These are phyloP conservation scores for Magnolia sinica DNA, from an alignment of 164 flowering plant genomes.

Conservation along the genomic window DNA sequence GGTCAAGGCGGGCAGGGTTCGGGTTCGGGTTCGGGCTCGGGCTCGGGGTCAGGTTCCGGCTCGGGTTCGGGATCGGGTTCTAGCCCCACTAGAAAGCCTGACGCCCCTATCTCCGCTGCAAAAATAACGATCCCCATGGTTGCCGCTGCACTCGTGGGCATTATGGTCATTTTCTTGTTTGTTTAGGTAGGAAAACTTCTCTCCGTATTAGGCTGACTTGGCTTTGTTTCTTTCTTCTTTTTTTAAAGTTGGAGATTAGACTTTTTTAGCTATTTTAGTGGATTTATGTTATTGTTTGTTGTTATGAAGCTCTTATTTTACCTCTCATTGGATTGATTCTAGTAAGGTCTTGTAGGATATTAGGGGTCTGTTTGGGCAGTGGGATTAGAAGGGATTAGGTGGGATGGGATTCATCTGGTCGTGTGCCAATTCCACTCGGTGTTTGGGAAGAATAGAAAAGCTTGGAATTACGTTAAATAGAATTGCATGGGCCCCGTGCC, in stretches of 20 bases:
- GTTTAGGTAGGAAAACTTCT: conserved; percentile 1
- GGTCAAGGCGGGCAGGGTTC: conserved; percentile 12
- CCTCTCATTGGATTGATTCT: too few species aligned
- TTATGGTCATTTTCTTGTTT: conserved; percentile 25
- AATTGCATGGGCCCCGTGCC: too few species aligned
- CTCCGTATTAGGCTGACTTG: not conserved
- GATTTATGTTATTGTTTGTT: not conserved
- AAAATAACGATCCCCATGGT: conserved; percentile 22
- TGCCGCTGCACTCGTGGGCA: conserved; percentile 24
- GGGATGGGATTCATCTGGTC: too few species aligned
- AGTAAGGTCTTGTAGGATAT: too few species aligned
- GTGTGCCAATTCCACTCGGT: too few species aligned
- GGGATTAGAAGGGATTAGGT: too few species aligned
- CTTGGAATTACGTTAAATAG: too few species aligned
- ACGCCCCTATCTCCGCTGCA: conserved; percentile 24
- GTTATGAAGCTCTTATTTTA: not conserved
- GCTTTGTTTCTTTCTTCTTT: not conserved
- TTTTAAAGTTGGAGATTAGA: not conserved
- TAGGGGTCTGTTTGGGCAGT: too few species aligned
- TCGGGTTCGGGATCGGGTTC: conserved; percentile 9
- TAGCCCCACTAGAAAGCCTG: conserved; percentile 6
- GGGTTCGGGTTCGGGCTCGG: not conserved
- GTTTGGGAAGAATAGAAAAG: too few species aligned
- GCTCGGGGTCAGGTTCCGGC: not conserved
- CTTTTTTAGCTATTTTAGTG: not conserved